Base-by-base conservation (phyloP, 2,329 filamentous ascomycete genomes). In the Fusarium caatingaense region DNA sequence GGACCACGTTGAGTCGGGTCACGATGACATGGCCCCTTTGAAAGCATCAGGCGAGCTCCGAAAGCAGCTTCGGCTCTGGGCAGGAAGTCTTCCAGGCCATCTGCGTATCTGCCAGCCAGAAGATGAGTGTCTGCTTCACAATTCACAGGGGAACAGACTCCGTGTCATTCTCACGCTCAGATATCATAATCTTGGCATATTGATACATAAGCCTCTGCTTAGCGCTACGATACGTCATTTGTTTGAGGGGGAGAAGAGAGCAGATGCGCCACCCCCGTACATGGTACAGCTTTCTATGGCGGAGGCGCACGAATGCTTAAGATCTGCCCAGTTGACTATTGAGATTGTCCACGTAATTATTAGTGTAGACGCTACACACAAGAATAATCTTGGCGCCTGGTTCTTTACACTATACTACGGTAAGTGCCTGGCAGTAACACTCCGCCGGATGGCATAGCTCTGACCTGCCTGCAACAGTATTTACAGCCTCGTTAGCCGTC, bases 211-310 rank as follows among this genome's bases (percentile, higher is more conserved):
- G 10, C 51, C 51, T 1, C 21, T 55, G 1, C 40, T 55, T 0
- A 55, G 51, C 18, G 41, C 40, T 12, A 55, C 51, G 1, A 55
- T 55, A 34, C 51, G 40, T 6, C 27, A 55, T 18, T 16, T 55
- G 3, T 55, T 55, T 18, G 11, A 34, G 8, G 2, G 20, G 3
- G 2, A 13, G 3, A 25, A 13, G 6, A n/a, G 10, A 10, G 12
- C 5, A 11, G 42, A 45, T 13, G 23, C 16, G 2, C 15, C 42
- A 2, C 20, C 51, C 2, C 28, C 51, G 3, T 55, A 55, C 23
- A 46, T 55, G 16, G 34, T 55, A 46, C 51, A 55, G 4, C 51
- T 55, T 8, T 16, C 51, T 10, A 55, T 55, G 51, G 51, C 51
- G 1, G 51, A 55, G 7, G 51, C 51, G 1, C 41, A 55, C 21